These are phyloP conservation scores for Psilocybe cubensis DNA, from an alignment of 768 basidiomycete species.

Conservation along the genomic window DNA sequence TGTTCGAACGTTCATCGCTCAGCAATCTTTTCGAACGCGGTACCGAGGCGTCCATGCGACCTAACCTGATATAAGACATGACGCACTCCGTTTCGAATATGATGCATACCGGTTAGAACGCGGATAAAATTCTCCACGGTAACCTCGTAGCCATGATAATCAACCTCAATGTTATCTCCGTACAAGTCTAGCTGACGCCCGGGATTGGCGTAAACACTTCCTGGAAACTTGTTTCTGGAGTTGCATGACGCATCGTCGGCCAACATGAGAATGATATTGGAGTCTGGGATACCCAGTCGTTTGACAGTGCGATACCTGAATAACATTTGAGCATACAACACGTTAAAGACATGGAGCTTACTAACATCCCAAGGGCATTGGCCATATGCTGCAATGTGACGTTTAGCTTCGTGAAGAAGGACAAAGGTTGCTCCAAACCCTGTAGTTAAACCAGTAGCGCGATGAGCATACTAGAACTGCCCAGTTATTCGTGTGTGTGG, in stretches of 20 bases:
- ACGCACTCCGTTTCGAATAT: not conserved
- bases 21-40: slow-evolving; percentile 93
- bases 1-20: slow-evolving; percentile 87
- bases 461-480: slow-evolving; percentile 95
- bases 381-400: slow-evolving; percentile 84
- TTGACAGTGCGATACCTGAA: slow-evolving; percentile 97
- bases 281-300: slow-evolving; percentile 96
- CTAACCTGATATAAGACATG: slow-evolving; percentile 40
- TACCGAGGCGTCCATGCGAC: slow-evolving; percentile 80
- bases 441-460: slow-evolving; percentile 98
- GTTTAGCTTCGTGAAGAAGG: slow-evolving; percentile 2
- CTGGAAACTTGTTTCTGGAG: slow-evolving; percentile 88
- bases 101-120: slow-evolving; percentile 79
- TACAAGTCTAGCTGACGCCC: slow-evolving; percentile 87
- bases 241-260: slow-evolving; percentile 97
- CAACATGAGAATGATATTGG: slow-evolving; percentile 98
- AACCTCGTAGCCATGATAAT: slow-evolving; percentile 98
- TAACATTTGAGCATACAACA: not conserved
- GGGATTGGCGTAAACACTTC: slow-evolving; percentile 88
- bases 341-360: not conserved
- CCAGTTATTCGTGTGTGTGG: slow-evolving; percentile 95
- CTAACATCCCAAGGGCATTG: slow-evolving; percentile 94
- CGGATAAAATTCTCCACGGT: slow-evolving; percentile 96
- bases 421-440: slow-evolving; percentile 54
- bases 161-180: slow-evolving; percentile 96